Percentiles rank a stretch among this genome's conserved stretches.
phyloP scores from a whole-genome alignment of 495 filamentous ascomycete genomes.

The Entonaema liquescens region DNA sequence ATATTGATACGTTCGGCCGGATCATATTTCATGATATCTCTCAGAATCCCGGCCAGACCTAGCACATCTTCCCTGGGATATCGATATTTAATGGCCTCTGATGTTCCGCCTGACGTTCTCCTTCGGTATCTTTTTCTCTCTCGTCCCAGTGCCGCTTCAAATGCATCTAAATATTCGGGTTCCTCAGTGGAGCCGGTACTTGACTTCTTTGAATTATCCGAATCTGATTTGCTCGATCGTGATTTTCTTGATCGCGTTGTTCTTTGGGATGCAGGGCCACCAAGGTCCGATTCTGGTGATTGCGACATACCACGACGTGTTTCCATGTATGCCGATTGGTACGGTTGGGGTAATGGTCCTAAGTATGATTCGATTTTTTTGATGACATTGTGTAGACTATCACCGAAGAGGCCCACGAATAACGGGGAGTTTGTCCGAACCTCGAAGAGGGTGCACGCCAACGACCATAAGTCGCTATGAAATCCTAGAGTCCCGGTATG shows the following conservation, averaged over 20 bases:
- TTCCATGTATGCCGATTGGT: background rate
- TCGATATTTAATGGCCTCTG: background rate
- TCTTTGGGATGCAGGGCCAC: background rate
- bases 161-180: constrained; percentile 16
- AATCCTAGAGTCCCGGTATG: constrained; percentile 5
- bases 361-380: constrained; percentile 21
- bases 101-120: background rate
- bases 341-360: constrained; percentile 30
- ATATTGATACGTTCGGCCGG: constrained; percentile 13
- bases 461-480: constrained; percentile 41
- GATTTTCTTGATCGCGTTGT: too few species aligned
- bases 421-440: background rate
- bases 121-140: background rate
- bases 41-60: constrained; percentile 12
- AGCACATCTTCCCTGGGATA: constrained; percentile 1
- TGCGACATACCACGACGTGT: background rate
- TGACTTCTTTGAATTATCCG: background rate
- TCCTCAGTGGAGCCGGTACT: too few species aligned
- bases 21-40: constrained; percentile 17
- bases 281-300: background rate
- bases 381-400: background rate
- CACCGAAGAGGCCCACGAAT: background rate
- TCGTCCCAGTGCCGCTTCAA: constrained; percentile 13
- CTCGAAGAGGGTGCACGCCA: constrained; percentile 37
- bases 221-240: background rate